A percentile compares a stretch with the other conserved stretches of the same genome.
These are phyloP conservation scores for Perkinsus marinus DNA, from an alignment of 169 alveolate genomes.

Conservation along the genomic window DNA sequence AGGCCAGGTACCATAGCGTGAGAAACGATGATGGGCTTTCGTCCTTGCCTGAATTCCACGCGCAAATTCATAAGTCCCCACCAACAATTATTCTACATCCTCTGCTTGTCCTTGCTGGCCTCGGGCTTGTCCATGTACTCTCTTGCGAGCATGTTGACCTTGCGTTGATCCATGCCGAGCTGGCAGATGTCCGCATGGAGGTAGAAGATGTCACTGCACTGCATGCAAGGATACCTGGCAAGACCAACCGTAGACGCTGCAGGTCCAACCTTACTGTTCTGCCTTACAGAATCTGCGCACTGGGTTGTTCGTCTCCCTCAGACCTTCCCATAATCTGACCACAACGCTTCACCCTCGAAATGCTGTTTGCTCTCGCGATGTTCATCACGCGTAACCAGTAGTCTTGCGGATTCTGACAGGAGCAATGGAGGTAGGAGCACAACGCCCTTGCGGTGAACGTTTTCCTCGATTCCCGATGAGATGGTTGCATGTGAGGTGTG, in stretches of 20 bases:
- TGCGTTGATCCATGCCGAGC: slow-evolving; percentile 96
- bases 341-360: slow-evolving; percentile 88
- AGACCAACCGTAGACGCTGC: neutral
- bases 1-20: slow-evolving; percentile 93
- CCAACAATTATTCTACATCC: neutral
- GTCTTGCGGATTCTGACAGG: slow-evolving; percentile 64
- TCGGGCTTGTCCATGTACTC: slow-evolving; percentile 53
- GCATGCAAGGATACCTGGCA: slow-evolving; percentile 86
- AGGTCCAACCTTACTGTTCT: too few species aligned
- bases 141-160: slow-evolving; percentile 97
- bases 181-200: slow-evolving; percentile 95
- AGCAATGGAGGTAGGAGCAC: too few species aligned
- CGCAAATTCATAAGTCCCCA: neutral
- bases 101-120: neutral
- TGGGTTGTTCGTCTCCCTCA: slow-evolving; percentile 85
- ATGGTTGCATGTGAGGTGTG: too few species aligned
- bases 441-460: too few species aligned
- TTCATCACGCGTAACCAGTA: slow-evolving; percentile 94
- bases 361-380: slow-evolving; percentile 76
- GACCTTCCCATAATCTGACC: slow-evolving; percentile 95
- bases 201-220: slow-evolving; percentile 96
- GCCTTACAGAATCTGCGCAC: slow-evolving; percentile 56
- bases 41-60: neutral
- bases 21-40: slow-evolving; percentile 77
- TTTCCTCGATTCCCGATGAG: too few species aligned